Percentiles rank a stretch among this genome's conserved stretches.
Conservation (phyloP, 495 filamentous ascomycete species). For the Xylaria curta region DNA sequence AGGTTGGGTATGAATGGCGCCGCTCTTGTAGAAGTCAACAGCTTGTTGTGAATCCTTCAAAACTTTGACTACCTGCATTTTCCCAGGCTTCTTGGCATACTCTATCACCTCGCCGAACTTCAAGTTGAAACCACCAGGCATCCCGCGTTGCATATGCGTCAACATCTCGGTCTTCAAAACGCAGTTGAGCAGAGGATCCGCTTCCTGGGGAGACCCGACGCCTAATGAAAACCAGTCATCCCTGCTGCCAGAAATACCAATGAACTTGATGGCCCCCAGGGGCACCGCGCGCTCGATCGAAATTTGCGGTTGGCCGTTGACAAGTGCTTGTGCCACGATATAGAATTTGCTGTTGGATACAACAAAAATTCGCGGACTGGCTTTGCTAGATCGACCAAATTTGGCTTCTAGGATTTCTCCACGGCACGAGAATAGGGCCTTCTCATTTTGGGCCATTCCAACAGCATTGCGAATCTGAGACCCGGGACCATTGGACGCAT, state of each 20-base stretch:
- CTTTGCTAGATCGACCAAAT: conserved; percentile 94
- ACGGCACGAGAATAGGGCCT: conserved; percentile 85
- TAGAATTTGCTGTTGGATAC: conserved; percentile 87
- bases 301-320: conserved; percentile 82
- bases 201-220: conserved; percentile 83
- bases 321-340: conserved; percentile 81
- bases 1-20: conserved; percentile 81
- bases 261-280: conserved; percentile 83
- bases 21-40: conserved; percentile 93
- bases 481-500: conserved; percentile 79
- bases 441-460: conserved; percentile 68
- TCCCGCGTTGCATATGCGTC: conserved; percentile 78
- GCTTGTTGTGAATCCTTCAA: conserved; percentile 79
- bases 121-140: conserved; percentile 79
- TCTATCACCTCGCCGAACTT: conserved; percentile 86
- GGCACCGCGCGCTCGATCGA: conserved; percentile 80
- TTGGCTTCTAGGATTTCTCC: conserved; percentile 89
- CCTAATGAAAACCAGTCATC: conserved; percentile 98
- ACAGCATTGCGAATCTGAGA: conserved; percentile 78
- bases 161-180: conserved; percentile 97
- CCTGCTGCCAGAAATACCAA: conserved; percentile 76
- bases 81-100: conserved; percentile 98
- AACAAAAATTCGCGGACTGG: conserved; percentile 81
- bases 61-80: conserved; percentile 83
- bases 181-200: conserved; percentile 91